These are phyloP conservation scores for Candida sanyaensis DNA, from an alignment of 1,139 yeast genomes.

Conservation along the genomic window DNA sequence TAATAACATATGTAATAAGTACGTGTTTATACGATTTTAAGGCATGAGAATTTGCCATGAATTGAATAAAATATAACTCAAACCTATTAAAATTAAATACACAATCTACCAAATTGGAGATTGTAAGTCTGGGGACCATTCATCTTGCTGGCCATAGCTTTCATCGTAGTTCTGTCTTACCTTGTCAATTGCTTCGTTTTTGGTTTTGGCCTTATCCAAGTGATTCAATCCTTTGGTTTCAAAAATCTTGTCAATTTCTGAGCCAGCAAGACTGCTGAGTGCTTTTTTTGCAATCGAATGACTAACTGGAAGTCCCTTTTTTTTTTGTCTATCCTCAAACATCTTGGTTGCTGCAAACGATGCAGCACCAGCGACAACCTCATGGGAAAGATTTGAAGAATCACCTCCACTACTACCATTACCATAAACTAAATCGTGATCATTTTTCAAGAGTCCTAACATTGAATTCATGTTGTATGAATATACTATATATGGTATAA, in stretches of 20 bases:
- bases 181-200: slow-evolving; percentile 24
- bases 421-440: slow-evolving; percentile 46
- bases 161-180: slow-evolving; percentile 25
- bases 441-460: slow-evolving; percentile 33
- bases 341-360: slow-evolving; percentile 34
- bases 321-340: slow-evolving; percentile 34
- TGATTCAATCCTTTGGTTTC: slow-evolving; percentile 37
- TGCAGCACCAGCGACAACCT: slow-evolving; percentile 36
- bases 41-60: no score
- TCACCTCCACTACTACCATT: slow-evolving; percentile 26
- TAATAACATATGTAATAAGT: no score
- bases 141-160: slow-evolving; percentile 27
- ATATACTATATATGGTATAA: no score
- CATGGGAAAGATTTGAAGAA: slow-evolving; percentile 30
- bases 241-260: slow-evolving; percentile 35
- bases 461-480: slow-evolving; percentile 7
- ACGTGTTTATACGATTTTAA: no score
- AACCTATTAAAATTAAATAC: not conserved
- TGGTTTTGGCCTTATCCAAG: slow-evolving; percentile 29
- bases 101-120: slow-evolving; percentile 20
- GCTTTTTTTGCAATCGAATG: slow-evolving; percentile 33
- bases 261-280: slow-evolving; percentile 33
- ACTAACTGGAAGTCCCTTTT: slow-evolving; percentile 33
- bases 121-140: slow-evolving; percentile 31
- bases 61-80: not conserved